Evolutionary conservation across 768 basidiomycete genomes (phyloP), one percentile per base, ranked within the genome.

Genomic region (Lactifluus subvellereus): DNA sequence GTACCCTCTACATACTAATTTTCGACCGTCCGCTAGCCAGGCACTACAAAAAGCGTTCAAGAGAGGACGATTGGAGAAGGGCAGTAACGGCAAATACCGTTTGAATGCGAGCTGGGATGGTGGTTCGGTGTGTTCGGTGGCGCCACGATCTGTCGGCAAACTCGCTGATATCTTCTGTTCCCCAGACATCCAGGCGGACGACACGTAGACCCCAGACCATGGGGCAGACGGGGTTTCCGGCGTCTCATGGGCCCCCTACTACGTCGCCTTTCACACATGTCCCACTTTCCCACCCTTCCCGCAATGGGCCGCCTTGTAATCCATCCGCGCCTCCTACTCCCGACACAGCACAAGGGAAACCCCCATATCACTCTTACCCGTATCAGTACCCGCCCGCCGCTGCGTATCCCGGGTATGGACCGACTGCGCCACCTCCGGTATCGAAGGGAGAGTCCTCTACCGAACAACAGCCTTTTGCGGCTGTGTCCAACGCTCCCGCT

Each of bases 1-100:
- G 43, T 94, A 91, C 72, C 92, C 92, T 13, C 72, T 94, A 6
- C 89, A 91, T 72, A 85, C 82, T n/a, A 94, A 94, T 75, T 94
- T 94, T 70, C 79, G 92, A 42, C 90, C 92, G 2, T 92, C 89
- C 2, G 92, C 92, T 4, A 91, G 89, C 69, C 92, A 94, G 73
- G 92, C 92, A 7, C 75, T 94, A 58, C 89, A 91, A 72, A 94
- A 93, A 68, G 91, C 92, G 4, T 91, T 78, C 74, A 89, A 86
- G 72, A 80, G 91, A 51, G 91, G 91, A 9, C 78, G 92, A 30
- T 80, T 94, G 57, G 85, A 89, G 70, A 94, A 94, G 71, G 81
- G 80, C 35, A 78, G 74, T n/a, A 79, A 79, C 55, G 88, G 87
- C 3, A 88, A 86, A 71, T 94, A 94, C 73, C 78, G 85, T 45